Evolutionary conservation across 2,329 filamentous ascomycete species (phyloP), one percentile per base, ranked within the genome.

Genomic region (Ophiocordyceps camponoti-leonardi): DNA sequence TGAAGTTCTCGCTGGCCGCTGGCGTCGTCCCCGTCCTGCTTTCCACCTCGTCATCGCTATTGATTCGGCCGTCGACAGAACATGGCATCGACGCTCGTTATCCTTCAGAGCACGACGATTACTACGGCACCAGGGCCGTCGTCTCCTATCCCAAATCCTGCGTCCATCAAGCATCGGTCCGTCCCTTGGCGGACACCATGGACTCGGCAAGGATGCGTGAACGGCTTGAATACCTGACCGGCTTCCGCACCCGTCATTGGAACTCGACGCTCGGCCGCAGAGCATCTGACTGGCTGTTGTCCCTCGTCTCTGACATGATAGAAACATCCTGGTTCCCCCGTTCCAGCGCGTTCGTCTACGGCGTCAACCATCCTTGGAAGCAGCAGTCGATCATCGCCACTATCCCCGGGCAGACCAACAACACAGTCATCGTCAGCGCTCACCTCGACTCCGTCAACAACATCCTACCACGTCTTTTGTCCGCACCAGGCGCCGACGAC

Each of bases 381-480:
- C 90, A 98, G 59, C 82, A 82, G 64, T 90, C 82, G 50, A 81
- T 96, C 58, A 93, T 96, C 58, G 88, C 86, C 22, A 88, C 82
- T 7, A 86, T 98, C 43, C 90, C 90, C 0, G 90, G 90, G 46
- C 75, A 83, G 67, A 83, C 76, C 48, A 80, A 92, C 57, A 83
- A 81, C 61, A 94, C 88, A 1, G 73, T 95, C 20, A 81, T 95
- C 18, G 81, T 95, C 52, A 88, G 90, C 45, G 87, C 88, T 1
- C 88, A 95, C 62, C 88, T 94, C 61, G 90, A 96, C 62, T 93
- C 85, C 55, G 93, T 94, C 65, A 96, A 96, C 64, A 72, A 94
- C 42, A 94, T 86, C 67, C 65, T 94, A 13, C 90, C 88, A 1
- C 85, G 82, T 2, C 69, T 94, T 33, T 72, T 95, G 31, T 76